Base-by-base conservation (phyloP, 2,329 filamentous ascomycete species). In the Colletotrichum limetticola region DNA sequence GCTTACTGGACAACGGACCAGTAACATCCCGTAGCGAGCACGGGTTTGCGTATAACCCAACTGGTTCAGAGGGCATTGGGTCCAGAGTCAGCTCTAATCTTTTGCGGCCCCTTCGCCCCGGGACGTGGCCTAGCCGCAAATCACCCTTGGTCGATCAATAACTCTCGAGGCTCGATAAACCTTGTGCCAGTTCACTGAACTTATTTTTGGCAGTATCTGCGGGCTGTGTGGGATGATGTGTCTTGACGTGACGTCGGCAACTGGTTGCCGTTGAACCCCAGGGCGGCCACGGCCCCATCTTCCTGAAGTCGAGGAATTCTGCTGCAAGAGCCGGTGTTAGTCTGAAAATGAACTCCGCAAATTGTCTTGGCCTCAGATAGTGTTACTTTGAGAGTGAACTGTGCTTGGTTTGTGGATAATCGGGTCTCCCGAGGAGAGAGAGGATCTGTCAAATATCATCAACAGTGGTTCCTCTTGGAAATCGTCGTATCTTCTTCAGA, bases 121-220 rank as follows among this genome's bases (percentile, higher is more conserved):
- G 37, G 37, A 42, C 14, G 37, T 42, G 37, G 37, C 37, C 37
- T 42, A 42, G 37, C 12, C 37, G 37, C 37, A 42, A 42, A 42
- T 42, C 37, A 42, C 14, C 37, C 37, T 19, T 42, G 37, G 12
- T 42, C 37, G 37, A 42, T 42, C 37, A 42, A 42, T 16, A 42
- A 42, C 37, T 19, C 37, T 42, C 37, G 37, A 42, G 37, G 37
- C 14, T 42, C 37, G n/a, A 42, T 8, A 9, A 19, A 24, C 35
- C 32, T 26, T 53, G 14, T 30, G 26, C 26, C 52, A 53, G 32
- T 28, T 55, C 61, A 32, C 28, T 53, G 24, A 53, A n/a, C 37
- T 56, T 67, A 60, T 67, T 67, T 56, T 46, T 55, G 62, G 56
- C 42, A 56, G 35, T 26, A 42, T 35, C 59, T 66, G 26, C 56